Base-by-base conservation (phyloP, 1,139 yeast species). In the Scheffersomyces stambukii region DNA sequence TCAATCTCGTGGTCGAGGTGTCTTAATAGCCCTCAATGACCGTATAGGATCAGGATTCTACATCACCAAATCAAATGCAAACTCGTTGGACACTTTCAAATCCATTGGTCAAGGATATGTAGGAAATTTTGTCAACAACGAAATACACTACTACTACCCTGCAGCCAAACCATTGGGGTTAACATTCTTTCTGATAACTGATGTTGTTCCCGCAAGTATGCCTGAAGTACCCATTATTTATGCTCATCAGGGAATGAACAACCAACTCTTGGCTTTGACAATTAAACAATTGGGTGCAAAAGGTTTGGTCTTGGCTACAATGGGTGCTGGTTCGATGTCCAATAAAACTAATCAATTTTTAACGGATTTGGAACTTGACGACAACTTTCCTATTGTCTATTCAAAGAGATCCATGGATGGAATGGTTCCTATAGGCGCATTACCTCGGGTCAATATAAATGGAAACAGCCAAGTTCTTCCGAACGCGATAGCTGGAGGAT, bases 241-340 rank as follows among this genome's bases (percentile, higher is more conserved):
- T 46, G 79, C 74, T 19, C 80, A 77, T 41, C 85, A 79, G 46
- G 77, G 81, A 0, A 60, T 78, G 39, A 67, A 73, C 35, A 60
- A 70, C 25, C 57, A 60, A 26, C 38, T 77, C 10, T 55, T 79
- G 8, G 62, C 63, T 23, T 40, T 75, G 13, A 62, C 71, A 0
- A 49, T 68, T 10, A 60, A 64, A 21, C 57, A 63, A 12, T 55
- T 74, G 42, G 58, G 57, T 6, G 60, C 65, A 4, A 54, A 63
- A 36, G 86, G 85, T 3, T 48, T 79, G 13, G 75, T 79, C 1
- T 56, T 79, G 27, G 86, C 85, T 1, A 75, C 83, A 4, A 73
- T 78, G 71, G 86, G 86, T 20, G 83, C 85, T 1, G 86, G 86
- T 1, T 74, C 82, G 2, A 54, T 79, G 56, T 64, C 77, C 16